Conservation (phyloP, 805 yeast genomes). For the Kodamaea hsintzibuensis region DNA sequence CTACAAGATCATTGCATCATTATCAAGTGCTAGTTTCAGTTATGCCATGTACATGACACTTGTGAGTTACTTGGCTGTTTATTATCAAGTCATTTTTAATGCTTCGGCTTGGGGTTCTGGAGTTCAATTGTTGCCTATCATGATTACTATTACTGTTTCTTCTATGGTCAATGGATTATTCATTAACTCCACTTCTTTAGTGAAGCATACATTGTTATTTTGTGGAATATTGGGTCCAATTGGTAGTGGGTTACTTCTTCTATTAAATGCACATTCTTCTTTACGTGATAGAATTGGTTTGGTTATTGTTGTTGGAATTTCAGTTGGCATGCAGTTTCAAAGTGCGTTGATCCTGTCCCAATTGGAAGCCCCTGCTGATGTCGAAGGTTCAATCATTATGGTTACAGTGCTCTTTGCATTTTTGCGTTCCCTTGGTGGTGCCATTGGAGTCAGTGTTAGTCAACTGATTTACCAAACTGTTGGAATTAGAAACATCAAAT, state of each 20-base stretch:
- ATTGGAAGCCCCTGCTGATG: slow-evolving; percentile 33
- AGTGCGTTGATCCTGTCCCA: slow-evolving; percentile 35
- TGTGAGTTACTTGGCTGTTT: slow-evolving; percentile 34
- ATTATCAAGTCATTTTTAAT: slow-evolving; percentile 38
- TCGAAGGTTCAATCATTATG: slow-evolving; percentile 37
- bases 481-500: slow-evolving; percentile 17
- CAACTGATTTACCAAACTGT: slow-evolving; percentile 30
- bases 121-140: slow-evolving; percentile 35
- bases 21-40: slow-evolving; percentile 34
- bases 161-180: slow-evolving; percentile 33
- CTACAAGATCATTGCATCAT: slow-evolving; percentile 39
- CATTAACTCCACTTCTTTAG: slow-evolving; percentile 26
- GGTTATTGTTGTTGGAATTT: slow-evolving; percentile 33
- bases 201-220: slow-evolving; percentile 32
- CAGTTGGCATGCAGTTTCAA: slow-evolving; percentile 40
- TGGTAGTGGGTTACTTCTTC: slow-evolving; percentile 34
- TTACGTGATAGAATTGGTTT: slow-evolving; percentile 30
- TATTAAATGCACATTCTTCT: slow-evolving; percentile 25
- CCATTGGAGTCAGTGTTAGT: slow-evolving; percentile 31
- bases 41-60: slow-evolving; percentile 43
- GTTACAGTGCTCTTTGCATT: slow-evolving; percentile 35
- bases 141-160: slow-evolving; percentile 32
- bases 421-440: slow-evolving; percentile 31
- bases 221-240: slow-evolving; percentile 32
- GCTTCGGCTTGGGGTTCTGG: slow-evolving; percentile 39